A percentile compares a stretch with the other conserved stretches of the same genome.
Evolutionary conservation across 305 asterid species (phyloP).

Genomic region (Solanum hybrid): DNA sequence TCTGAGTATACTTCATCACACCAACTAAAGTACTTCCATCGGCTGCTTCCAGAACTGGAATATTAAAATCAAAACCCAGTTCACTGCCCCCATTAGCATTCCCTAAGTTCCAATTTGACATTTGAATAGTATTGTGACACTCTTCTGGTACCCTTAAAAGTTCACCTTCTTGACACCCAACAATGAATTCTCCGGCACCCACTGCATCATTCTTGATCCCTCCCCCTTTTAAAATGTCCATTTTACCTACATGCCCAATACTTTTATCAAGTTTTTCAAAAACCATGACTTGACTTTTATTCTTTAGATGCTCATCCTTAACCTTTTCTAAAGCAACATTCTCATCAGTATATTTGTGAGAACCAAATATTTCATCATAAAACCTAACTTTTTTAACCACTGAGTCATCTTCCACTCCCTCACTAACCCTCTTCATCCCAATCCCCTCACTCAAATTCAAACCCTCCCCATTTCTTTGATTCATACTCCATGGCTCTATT

Average conservation of each 20-base stretch:
- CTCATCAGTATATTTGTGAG: slow-evolving; percentile 9
- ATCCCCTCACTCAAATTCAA: neutral
- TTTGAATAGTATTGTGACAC: slow-evolving; percentile 8
- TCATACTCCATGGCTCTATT: neutral
- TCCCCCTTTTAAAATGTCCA: slow-evolving; percentile 6
- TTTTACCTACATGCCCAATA: neutral
- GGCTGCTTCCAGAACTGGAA: slow-evolving; percentile 11
- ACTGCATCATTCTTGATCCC: slow-evolving; percentile 14
- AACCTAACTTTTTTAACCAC: slow-evolving; percentile 37
- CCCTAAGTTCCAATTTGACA: slow-evolving; percentile 10
- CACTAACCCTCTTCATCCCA: slow-evolving; percentile 36
- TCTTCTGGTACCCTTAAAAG: slow-evolving; percentile 10
- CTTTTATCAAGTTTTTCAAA: neutral
- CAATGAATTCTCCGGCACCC: slow-evolving; percentile 3
- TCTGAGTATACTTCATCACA: neutral
- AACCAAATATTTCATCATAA: slow-evolving; percentile 18
- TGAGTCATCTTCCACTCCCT: slow-evolving; percentile 15
- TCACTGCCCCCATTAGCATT: slow-evolving; percentile 18
- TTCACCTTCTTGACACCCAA: neutral
- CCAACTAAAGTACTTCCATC: slow-evolving; percentile 9
- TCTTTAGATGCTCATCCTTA: neutral
- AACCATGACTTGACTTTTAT: neutral
- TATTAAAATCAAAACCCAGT: slow-evolving; percentile 32
- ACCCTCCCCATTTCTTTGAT: neutral
- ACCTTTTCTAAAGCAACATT: neutral